Conservation (phyloP, 2,329 filamentous ascomycete species). For the Aquanectria penicillioides region DNA sequence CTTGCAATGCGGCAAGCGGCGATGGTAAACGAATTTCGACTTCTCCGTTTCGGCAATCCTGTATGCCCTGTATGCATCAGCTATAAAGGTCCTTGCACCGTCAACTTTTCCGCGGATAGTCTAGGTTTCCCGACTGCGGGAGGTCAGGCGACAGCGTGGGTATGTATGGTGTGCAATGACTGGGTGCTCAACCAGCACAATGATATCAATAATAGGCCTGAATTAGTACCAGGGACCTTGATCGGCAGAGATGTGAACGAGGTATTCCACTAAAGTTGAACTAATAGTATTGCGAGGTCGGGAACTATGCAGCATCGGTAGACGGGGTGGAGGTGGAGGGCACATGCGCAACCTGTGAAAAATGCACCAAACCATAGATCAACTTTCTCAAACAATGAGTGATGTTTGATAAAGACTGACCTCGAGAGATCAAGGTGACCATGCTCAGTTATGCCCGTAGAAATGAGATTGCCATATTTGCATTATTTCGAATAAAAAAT, state of each 20-base stretch:
- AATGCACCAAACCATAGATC: too few species aligned
- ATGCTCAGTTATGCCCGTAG: too few species aligned
- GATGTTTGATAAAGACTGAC: too few species aligned
- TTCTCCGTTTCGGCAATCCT: slow-evolving; percentile 32
- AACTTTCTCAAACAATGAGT: too few species aligned
- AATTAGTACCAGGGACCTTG: slow-evolving; percentile 32
- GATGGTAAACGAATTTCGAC: slow-evolving; percentile 42
- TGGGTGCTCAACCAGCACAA: slow-evolving; percentile 44
- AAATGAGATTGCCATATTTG: too few species aligned
- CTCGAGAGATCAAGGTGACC: too few species aligned
- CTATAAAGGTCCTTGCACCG: slow-evolving; percentile 5
- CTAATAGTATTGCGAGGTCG: too few species aligned
- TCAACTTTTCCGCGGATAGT: slow-evolving; percentile 29
- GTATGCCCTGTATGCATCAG: slow-evolving; percentile 47
- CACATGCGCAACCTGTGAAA: too few species aligned
- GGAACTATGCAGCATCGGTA: too few species aligned
- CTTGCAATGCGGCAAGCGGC: slow-evolving; percentile 34
- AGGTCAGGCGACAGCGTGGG: slow-evolving; percentile 37
- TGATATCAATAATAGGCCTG: slow-evolving; percentile 23
- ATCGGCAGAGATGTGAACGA: background rate
- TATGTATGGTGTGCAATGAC: slow-evolving; percentile 48
- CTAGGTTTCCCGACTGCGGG: slow-evolving; percentile 19
- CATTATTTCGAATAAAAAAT: too few species aligned
- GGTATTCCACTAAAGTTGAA: background rate
- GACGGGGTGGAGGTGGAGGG: background rate